phyloP scores from a whole-genome alignment of 257 asterid genomes.

The Primulina eburnea region DNA sequence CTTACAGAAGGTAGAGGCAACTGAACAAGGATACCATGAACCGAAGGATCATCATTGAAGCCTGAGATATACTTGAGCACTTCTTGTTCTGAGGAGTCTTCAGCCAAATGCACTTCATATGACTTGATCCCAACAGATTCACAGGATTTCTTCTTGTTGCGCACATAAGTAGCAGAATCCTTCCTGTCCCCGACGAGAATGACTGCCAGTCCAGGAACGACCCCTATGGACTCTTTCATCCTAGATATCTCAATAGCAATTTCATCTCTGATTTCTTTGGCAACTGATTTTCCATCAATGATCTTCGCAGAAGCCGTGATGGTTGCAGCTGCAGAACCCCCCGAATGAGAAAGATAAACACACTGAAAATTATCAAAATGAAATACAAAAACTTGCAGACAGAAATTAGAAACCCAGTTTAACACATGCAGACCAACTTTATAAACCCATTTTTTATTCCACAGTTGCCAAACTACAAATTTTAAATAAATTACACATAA shows the following conservation, averaged over 20 bases:
- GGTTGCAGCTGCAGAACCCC: conserved; percentile 49
- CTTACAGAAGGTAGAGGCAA: conserved; percentile 90
- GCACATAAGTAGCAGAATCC: conserved; percentile 91
- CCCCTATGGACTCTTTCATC: conserved; percentile 79
- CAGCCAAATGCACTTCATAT: conserved; percentile 71
- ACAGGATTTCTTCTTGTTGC: conserved; percentile 89
- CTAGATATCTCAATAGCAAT: conserved; percentile 60
- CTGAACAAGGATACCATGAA: conserved; percentile 97
- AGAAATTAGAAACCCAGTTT: not conserved
- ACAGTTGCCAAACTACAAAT: too few species aligned
- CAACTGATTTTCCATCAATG: conserved; percentile 75
- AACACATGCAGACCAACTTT: conserved; percentile 3
- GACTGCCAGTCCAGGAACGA: conserved; percentile 91
- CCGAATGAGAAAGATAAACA: conserved; percentile 6
- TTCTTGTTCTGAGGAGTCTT: conserved; percentile 69
- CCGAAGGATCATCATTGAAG: conserved; percentile 73
- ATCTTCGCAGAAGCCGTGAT: conserved; percentile 51
- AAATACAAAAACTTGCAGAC: too few species aligned
- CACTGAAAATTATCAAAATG: too few species aligned
- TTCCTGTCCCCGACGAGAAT: conserved; percentile 90
- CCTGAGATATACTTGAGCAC: conserved; percentile 58
- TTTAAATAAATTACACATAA: not conserved
- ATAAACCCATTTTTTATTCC: not conserved
- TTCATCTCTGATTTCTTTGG: conserved; percentile 77
- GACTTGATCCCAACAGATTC: conserved; percentile 80